Evolutionary conservation across 2,329 filamentous ascomycete genomes (phyloP).

Genomic region (Colletotrichum graminicola): DNA sequence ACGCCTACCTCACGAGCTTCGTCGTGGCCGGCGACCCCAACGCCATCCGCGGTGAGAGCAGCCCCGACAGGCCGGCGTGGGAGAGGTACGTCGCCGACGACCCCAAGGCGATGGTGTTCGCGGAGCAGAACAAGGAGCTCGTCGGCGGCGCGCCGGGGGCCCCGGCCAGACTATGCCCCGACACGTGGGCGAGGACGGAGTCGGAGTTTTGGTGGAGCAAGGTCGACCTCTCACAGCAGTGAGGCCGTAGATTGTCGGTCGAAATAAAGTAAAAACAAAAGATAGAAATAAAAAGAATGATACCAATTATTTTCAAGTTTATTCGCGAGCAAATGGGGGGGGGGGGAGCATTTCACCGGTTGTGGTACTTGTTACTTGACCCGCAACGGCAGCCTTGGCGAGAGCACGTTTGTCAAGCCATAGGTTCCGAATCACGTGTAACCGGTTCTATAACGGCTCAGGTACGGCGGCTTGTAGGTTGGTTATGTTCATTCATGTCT

Average conservation of each 20-base stretch:
- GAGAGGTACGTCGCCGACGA: slow-evolving; percentile 37
- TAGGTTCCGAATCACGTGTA: too few species aligned
- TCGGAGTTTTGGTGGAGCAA: slow-evolving; percentile 73
- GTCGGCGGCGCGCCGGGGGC: slow-evolving; percentile 49
- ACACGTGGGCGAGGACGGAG: slow-evolving; percentile 57
- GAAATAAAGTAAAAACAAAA: neutral
- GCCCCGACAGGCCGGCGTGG: slow-evolving; percentile 56
- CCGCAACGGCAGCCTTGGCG: too few species aligned
- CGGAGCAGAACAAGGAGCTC: slow-evolving; percentile 69
- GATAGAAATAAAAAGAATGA: too few species aligned
- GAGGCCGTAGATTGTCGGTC: neutral
- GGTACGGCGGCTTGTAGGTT: too few species aligned
- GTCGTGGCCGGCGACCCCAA: slow-evolving; percentile 41
- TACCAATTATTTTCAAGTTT: too few species aligned
- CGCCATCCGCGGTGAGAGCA: slow-evolving; percentile 28
- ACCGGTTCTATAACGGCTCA: too few species aligned
- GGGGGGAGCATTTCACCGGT: too few species aligned
- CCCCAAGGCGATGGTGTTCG: slow-evolving; percentile 66
- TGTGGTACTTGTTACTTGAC: too few species aligned
- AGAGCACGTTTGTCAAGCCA: too few species aligned
- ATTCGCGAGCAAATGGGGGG: too few species aligned
- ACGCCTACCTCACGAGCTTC: slow-evolving; percentile 56
- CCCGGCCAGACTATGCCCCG: slow-evolving; percentile 60
- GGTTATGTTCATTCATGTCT: too few species aligned
- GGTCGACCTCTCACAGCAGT: slow-evolving; percentile 58